phyloP scores from a whole-genome alignment of 1,284 basidiomycete genomes.

The Ceratobasidium sp. region DNA sequence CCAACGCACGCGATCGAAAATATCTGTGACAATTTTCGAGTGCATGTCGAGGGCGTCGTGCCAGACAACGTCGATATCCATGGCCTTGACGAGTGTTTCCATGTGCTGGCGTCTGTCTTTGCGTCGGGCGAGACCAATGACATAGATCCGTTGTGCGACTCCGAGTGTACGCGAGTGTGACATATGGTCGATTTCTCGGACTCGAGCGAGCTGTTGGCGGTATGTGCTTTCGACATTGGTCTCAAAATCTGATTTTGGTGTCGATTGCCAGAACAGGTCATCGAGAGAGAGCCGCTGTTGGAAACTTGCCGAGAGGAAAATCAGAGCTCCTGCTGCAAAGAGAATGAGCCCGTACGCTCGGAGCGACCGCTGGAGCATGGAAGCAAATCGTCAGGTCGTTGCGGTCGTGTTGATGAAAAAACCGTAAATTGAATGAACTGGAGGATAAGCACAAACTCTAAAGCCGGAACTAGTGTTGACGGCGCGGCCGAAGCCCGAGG shows the following conservation, averaged over 20 bases:
- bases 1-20: conserved; percentile 43
- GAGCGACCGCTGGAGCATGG: conserved; percentile 34
- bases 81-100: conserved; percentile 42
- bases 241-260: neutral
- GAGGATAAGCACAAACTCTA: too few relatives aligned
- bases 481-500: too few relatives aligned
- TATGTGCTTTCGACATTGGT: conserved; percentile 2
- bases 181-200: conserved; percentile 39
- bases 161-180: conserved; percentile 44
- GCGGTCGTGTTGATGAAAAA: neutral
- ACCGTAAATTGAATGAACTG: too few relatives aligned
- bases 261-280: conserved; percentile 16
- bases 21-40: conserved; percentile 30
- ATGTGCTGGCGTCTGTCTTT: conserved; percentile 46
- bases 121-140: conserved; percentile 45
- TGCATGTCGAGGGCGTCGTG: conserved; percentile 43
- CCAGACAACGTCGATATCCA: conserved; percentile 45
- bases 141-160: conserved; percentile 46
- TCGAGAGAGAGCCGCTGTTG: conserved; percentile 36
- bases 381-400: neutral
- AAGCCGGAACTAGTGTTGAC: too few relatives aligned
- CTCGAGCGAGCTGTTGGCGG: conserved; percentile 26
- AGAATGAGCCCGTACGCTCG: conserved; percentile 32
- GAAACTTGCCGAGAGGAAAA: conserved; percentile 13
- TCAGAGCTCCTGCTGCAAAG: neutral